Percentiles rank a stretch among this genome's conserved stretches.
phyloP scores from a whole-genome alignment of 306 rosid genomes.

The Casuarina equisetifolia region DNA sequence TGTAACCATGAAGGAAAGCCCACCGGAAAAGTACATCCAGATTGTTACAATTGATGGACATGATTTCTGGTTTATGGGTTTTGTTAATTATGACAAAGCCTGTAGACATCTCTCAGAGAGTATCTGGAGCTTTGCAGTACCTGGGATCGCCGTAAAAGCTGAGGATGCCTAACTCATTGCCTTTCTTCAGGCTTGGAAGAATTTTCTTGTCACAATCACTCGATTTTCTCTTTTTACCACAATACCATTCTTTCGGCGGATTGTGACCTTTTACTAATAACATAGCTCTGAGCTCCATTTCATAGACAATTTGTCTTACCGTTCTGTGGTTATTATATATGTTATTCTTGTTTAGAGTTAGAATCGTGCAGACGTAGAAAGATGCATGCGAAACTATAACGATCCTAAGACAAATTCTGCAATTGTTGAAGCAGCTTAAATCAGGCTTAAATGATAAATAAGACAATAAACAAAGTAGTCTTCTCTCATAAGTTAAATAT shows the following conservation, averaged over 20 bases:
- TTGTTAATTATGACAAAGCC: constrained; percentile 26
- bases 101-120: constrained; percentile 7
- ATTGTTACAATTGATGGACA: constrained; percentile 43
- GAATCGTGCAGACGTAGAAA: no score
- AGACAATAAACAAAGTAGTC: no score
- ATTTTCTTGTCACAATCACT: background rate
- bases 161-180: background rate
- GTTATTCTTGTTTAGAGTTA: no score
- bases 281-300: background rate
- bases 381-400: no score
- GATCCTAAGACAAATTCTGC: no score
- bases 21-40: constrained; percentile 44
- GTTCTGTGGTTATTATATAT: no score
- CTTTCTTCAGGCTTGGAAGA: background rate
- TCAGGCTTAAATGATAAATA: background rate
- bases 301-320: background rate
- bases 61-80: constrained; percentile 61
- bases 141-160: constrained; percentile 25
- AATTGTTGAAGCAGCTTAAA: no score
- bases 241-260: background rate
- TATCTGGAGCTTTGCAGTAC: constrained; percentile 25
- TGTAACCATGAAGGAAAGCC: constrained; percentile 29
- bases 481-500: background rate
- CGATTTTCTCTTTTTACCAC: background rate
- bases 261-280: background rate